Evolutionary conservation across 2,329 filamentous ascomycete genomes (phyloP).

Genomic region (Fusarium robinianum): DNA sequence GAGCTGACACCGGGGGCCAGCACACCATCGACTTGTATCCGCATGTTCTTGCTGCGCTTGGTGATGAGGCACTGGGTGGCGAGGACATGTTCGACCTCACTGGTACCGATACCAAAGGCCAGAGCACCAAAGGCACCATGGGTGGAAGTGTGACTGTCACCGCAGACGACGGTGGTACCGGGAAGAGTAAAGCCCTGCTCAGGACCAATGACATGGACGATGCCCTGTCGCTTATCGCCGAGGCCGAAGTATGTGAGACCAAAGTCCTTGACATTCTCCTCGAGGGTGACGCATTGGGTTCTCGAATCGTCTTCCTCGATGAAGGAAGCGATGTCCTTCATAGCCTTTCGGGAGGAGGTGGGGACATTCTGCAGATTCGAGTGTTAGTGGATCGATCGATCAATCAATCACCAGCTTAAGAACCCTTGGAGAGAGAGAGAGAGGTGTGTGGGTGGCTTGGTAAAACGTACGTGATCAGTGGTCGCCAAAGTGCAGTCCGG

Average conservation of each 20-base stretch:
- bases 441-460: no score
- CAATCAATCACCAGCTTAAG: not conserved
- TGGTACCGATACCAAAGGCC: slow-evolving; percentile 96
- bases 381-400: slow-evolving; percentile 22
- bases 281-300: slow-evolving; percentile 91
- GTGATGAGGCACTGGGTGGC: slow-evolving; percentile 96
- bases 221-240: slow-evolving; percentile 94
- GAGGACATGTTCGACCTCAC: slow-evolving; percentile 97
- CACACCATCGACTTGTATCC: slow-evolving; percentile 90
- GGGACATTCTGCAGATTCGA: slow-evolving; percentile 75
- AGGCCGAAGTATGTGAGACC: slow-evolving; percentile 97
- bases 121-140: slow-evolving; percentile 95
- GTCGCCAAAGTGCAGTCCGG: slow-evolving; percentile 97
- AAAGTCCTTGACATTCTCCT: slow-evolving; percentile 97
- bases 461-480: slow-evolving; percentile 82
- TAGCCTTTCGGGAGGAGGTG: slow-evolving; percentile 84
- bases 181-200: slow-evolving; percentile 99
- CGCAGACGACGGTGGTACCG: slow-evolving; percentile 94
- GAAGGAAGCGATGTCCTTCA: slow-evolving; percentile 92
- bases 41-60: slow-evolving; percentile 97
- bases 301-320: slow-evolving; percentile 94
- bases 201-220: slow-evolving; percentile 97
- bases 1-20: slow-evolving; percentile 89
- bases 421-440: no score
- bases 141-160: slow-evolving; percentile 97